Evolutionary conservation across 2,329 filamentous ascomycete species (phyloP).

Genomic region (Nothophoma quercina): DNA sequence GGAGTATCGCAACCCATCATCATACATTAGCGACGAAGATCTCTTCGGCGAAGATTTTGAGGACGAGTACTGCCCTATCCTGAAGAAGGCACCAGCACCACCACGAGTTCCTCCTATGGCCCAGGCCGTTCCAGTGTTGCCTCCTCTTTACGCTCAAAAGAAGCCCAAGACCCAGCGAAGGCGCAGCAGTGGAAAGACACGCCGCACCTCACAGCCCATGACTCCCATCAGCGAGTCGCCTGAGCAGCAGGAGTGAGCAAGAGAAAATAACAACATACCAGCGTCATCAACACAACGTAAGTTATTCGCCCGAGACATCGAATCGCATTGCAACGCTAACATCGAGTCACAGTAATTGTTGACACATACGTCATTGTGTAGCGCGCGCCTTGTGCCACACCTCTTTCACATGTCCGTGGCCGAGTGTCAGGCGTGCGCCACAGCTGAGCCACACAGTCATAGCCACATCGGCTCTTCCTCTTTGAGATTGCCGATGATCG

Average conservation of each 20-base stretch:
- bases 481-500: slow-evolving; percentile 5
- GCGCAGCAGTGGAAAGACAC: slow-evolving; percentile 51
- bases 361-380: slow-evolving; percentile 21
- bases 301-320: slow-evolving; percentile 13
- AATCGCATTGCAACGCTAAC: slow-evolving; percentile 23
- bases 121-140: slow-evolving; percentile 48
- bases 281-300: slow-evolving; percentile 22
- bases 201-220: slow-evolving; percentile 52
- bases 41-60: slow-evolving; percentile 51
- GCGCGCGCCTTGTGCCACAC: slow-evolving; percentile 22
- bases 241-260: slow-evolving; percentile 47
- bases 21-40: slow-evolving; percentile 53
- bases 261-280: slow-evolving; percentile 38
- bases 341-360: slow-evolving; percentile 24
- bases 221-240: slow-evolving; percentile 52
- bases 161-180: slow-evolving; percentile 52
- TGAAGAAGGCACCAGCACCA: slow-evolving; percentile 51
- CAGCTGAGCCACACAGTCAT: slow-evolving; percentile 9
- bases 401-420: slow-evolving; percentile 15
- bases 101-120: slow-evolving; percentile 47
- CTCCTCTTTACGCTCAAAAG: slow-evolving; percentile 50
- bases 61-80: slow-evolving; percentile 44
- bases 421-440: neutral
- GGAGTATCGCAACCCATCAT: slow-evolving; percentile 47
- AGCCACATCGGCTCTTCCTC: neutral